Evolutionary conservation across 805 yeast species (phyloP), one percentile per base, ranked within the genome.

Genomic region (Wickerhamiella qilinensis): DNA sequence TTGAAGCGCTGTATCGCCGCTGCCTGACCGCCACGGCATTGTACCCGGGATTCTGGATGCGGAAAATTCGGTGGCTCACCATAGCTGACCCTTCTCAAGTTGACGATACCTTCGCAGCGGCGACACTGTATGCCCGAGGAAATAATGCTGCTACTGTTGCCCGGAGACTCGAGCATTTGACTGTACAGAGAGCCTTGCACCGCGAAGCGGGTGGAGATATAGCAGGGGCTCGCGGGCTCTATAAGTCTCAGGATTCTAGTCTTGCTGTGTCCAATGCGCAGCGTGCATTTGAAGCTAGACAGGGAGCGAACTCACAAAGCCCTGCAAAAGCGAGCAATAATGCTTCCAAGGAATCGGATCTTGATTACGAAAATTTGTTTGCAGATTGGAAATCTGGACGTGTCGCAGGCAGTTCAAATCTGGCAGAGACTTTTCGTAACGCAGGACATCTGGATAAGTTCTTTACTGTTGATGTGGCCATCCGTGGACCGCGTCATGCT

Each of bases 11-110:
- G 2, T 86, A 78, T 56, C 85, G 81, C 54, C 64, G 94, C 43
- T 70, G 83, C 19, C 58, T 91, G 32, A 46, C 50, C 2, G 51
- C 55, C 7, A 67, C 76, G 37, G 81, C 91, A 28, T 57, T 63
- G 25, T 64, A 68, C 38, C 73, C 73, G 18, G 60, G 57, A 4
- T 56, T 82, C 22, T 88, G 98, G 98, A 48, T 72, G 14, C 68
- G 69, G 41, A 88, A 79, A 52, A 42, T 73, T 3, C 56, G 67
- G 3, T 86, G 77, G 69, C 47, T 71, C 20, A 55, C 36, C 12
- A 3, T 5, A 4, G 32, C 9, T 3, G 18, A 29, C 2, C 40
- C 41, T 1, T 32, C n/a, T 2, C 21, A 27, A 12, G 36, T 40
- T 4, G 38, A 32, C 2, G 3, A 20, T 1, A 38, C 35, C 2